Percentiles rank a stretch among this genome's conserved stretches.
Evolutionary conservation across 1,284 basidiomycete genomes (phyloP).

Genomic region (Clitocybe nebularis): DNA sequence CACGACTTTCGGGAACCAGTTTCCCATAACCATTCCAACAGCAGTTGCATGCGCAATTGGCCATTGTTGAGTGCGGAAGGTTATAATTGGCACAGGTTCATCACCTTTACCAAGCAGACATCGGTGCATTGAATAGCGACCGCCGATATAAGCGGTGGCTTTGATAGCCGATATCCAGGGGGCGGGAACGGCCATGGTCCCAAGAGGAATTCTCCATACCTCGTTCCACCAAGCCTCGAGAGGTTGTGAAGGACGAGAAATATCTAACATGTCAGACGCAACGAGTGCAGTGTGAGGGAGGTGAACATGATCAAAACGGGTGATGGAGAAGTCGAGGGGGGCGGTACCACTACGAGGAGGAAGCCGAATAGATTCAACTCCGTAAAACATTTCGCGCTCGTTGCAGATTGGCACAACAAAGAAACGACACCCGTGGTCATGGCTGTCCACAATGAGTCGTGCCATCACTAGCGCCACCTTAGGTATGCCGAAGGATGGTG

Average conservation of each 20-base stretch:
- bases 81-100: constrained; percentile 40
- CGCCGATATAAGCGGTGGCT: constrained; percentile 44
- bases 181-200: constrained; percentile 44
- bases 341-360: constrained; percentile 42
- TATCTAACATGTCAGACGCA: constrained; percentile 35
- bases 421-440: constrained; percentile 47
- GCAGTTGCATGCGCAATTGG: constrained; percentile 45
- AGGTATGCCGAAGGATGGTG: constrained; percentile 45
- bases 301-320: constrained; percentile 42
- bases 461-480: constrained; percentile 55
- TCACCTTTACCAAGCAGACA: constrained; percentile 38
- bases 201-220: constrained; percentile 48
- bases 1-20: constrained; percentile 39
- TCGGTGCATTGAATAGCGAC: constrained; percentile 47
- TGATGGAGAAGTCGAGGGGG: constrained; percentile 47
- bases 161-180: constrained; percentile 46
- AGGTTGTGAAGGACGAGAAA: constrained; percentile 32
- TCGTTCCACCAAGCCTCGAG: constrained; percentile 48
- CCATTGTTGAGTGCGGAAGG: constrained; percentile 56
- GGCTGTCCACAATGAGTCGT: constrained; percentile 42
- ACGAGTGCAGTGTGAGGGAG: constrained; percentile 43
- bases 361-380: constrained; percentile 38
- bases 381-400: constrained; percentile 45
- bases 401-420: constrained; percentile 50
- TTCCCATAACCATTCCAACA: constrained; percentile 40